Percentiles rank a stretch among this genome's conserved stretches.
Conservation (phyloP, 2,329 filamentous ascomycete species). For the Neophaeococcomyces aloes region DNA sequence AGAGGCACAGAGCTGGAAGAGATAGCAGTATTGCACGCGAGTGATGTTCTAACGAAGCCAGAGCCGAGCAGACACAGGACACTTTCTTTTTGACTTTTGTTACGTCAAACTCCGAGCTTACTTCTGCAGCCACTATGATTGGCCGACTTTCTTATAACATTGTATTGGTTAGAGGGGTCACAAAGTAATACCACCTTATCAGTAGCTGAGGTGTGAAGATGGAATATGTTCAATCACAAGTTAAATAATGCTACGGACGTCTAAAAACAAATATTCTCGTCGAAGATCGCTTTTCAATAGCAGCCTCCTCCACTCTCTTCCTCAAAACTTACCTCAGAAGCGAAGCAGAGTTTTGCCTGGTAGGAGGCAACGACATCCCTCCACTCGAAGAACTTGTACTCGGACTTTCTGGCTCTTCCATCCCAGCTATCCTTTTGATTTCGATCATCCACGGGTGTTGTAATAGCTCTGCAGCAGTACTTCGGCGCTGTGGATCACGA, state of each 20-base stretch:
- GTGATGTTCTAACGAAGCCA: not conserved
- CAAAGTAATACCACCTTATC: too few relatives aligned
- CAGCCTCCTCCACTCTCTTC: not conserved
- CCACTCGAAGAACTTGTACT: conserved; percentile 4
- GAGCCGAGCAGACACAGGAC: not conserved
- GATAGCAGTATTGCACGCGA: not conserved
- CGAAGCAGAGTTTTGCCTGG: conserved; percentile 17
- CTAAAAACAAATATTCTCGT: too few relatives aligned
- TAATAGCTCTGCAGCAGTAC: conserved; percentile 75
- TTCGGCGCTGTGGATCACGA: conserved; percentile 66
- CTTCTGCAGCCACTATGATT: conserved; percentile 1
- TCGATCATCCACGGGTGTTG: conserved; percentile 79
- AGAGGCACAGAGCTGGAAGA: too few relatives aligned
- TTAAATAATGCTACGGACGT: too few relatives aligned
- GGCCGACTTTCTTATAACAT: too few relatives aligned
- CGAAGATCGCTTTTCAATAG: not conserved
- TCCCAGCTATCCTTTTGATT: conserved; percentile 37
- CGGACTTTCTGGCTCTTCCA: conserved; percentile 17
- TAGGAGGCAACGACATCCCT: conserved; percentile 1
- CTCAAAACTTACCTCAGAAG: not conserved
- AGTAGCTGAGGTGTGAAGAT: not conserved
- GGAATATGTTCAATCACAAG: not conserved
- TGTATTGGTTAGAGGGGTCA: too few relatives aligned
- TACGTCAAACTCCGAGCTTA: conserved; percentile 1
- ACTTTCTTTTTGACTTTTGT: not conserved